Base-by-base conservation (phyloP, 148 eudicot genomes). In the Chenopodium berlandieri region DNA sequence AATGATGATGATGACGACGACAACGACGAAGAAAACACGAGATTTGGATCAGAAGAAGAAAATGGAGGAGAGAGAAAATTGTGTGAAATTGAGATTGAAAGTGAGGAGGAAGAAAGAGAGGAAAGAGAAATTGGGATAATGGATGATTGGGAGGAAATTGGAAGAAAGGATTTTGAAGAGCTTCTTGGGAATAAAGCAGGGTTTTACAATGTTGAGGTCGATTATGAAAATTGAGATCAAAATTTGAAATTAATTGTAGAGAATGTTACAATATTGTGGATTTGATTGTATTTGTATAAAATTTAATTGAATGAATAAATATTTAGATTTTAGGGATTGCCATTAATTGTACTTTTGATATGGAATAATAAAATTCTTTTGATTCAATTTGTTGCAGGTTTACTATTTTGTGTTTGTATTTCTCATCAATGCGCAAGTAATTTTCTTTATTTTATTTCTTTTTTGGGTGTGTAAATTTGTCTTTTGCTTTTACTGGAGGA, bases 111-210 rank as follows among this genome's bases (percentile, higher is more conserved):
- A 30, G 66, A 23, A 23, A 69, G 52, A 25, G 34, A 23, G 20
- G 80, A 52, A 17, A 78, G 76, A 1, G 79, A 80, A 58, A 77
- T 62, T n/a, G 83, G 63, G 20, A 52, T 70, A 80, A 80, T 81
- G 54, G 47, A 74, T 84, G 86, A 78, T 62, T 84, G 86, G 86
- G 84, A 81, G 22, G 64, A 84, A 81, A 81, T 84, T 2, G 86
- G 78, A 16, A 80, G 74, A 72, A 74, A 64, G 58, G 86, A 84
- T 81, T 84, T 72, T 78, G 84, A 84, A 17, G 86, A 84, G 63
- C 32, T 84, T 62, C 67, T 80, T 76, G 83, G 79, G 12, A 82
- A 69, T 17, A 81, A 44, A 31, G 68, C 64, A 32, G 78, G 73
- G 47, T 75, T 76, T 37, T 66, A 22, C 27, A 13, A 75, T 13